Evolutionary conservation across 177 flowering plant genomes (phyloP).

Genomic region (Vitis hybrid): DNA sequence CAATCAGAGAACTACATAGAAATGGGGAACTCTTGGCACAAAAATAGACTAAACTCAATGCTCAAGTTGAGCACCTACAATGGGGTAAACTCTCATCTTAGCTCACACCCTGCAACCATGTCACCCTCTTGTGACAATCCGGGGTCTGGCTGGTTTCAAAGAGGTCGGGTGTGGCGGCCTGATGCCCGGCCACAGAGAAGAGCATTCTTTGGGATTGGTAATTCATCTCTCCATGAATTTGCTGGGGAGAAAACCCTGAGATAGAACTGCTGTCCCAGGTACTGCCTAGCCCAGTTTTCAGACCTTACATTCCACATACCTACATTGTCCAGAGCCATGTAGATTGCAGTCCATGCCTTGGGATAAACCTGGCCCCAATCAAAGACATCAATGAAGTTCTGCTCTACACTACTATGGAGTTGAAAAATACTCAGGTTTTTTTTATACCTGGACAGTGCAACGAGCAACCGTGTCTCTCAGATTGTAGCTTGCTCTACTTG

Average conservation of each 20-base stretch:
- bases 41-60: conserved; percentile 7
- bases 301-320: conserved; percentile 99
- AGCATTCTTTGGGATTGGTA: conserved; percentile 82
- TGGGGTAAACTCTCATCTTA: neutral
- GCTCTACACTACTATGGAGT: too few species aligned
- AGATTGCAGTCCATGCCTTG: conserved; percentile 91
- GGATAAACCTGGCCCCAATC: conserved; percentile 75
- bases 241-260: conserved; percentile 75
- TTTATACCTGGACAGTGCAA: conserved; percentile 72
- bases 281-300: conserved; percentile 90
- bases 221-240: conserved; percentile 79
- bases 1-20: neutral
- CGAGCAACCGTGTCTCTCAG: conserved; percentile 68
- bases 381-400: neutral
- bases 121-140: conserved; percentile 51
- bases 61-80: conserved; percentile 25
- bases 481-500: conserved; percentile 55
- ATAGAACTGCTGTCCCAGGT: conserved; percentile 95
- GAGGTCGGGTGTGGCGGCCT: conserved; percentile 74
- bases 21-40: neutral
- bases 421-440: too few species aligned
- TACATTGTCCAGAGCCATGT: conserved; percentile 87
- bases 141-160: conserved; percentile 20
- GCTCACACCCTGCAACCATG: conserved; percentile 1
- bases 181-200: conserved; percentile 87